Evolutionary conservation across 192 early-diverging fungal genomes (phyloP).

Genomic region (Rhizoclosmatium globosum): DNA sequence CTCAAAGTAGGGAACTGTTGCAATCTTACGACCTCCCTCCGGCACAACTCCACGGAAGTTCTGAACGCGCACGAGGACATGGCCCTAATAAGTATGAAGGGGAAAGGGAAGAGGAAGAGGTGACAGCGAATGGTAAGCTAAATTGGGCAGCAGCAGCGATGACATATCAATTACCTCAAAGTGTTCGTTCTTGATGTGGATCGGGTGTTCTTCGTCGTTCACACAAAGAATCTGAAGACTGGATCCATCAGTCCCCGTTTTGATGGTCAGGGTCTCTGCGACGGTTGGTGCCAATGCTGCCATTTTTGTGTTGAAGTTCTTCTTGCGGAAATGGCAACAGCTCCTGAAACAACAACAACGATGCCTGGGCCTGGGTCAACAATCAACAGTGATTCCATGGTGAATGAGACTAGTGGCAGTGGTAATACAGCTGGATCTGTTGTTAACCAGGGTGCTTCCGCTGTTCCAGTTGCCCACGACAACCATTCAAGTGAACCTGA

Average conservation of each 20-base stretch:
- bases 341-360: too few relatives aligned
- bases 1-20: slow-evolving; percentile 35
- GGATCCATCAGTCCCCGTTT: background rate
- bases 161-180: slow-evolving; percentile 20
- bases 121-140: background rate
- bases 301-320: too few relatives aligned
- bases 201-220: slow-evolving; percentile 38
- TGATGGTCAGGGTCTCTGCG: background rate
- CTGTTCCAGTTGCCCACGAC: too few relatives aligned
- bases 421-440: too few relatives aligned
- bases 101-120: background rate
- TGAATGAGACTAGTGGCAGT: too few relatives aligned
- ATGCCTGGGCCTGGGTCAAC: too few relatives aligned
- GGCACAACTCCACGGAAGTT: slow-evolving; percentile 40
- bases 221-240: slow-evolving; percentile 10
- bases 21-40: slow-evolving; percentile 1
- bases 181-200: slow-evolving; percentile 26
- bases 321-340: too few relatives aligned
- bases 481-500: too few relatives aligned
- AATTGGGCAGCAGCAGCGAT: background rate
- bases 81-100: background rate
- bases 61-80: slow-evolving; percentile 31
- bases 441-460: too few relatives aligned
- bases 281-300: background rate
- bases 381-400: too few relatives aligned